These are phyloP conservation scores for Backusella circina DNA, from an alignment of 192 early-diverging fungal species.

Conservation along the genomic window DNA sequence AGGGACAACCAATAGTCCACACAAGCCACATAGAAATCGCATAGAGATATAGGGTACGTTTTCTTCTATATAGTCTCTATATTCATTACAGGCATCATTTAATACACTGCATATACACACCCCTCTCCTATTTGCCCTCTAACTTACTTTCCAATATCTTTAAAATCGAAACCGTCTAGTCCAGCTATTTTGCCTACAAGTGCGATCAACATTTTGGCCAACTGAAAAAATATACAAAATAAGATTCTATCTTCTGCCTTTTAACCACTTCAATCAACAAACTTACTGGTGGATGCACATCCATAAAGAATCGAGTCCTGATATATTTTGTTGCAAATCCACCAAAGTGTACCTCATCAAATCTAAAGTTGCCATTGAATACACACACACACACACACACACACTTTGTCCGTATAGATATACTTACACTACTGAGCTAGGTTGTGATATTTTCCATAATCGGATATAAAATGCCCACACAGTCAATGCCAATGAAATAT, in stretches of 20 bases:
- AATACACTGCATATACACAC: not conserved
- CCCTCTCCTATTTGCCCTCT: not conserved
- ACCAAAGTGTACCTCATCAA: slow-evolving; percentile 99
- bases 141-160: slow-evolving; percentile 78
- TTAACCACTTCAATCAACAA: slow-evolving; percentile 12
- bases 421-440: slow-evolving; percentile 40
- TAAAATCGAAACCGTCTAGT: slow-evolving; percentile 93
- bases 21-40: slow-evolving; percentile 71
- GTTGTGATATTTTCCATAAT: slow-evolving; percentile 38
- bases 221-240: not conserved
- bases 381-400: not conserved
- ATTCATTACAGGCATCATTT: not conserved
- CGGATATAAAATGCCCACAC: slow-evolving; percentile 33
- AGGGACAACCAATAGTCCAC: slow-evolving; percentile 79
- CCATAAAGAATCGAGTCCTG: slow-evolving; percentile 85
- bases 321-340: slow-evolving; percentile 90
- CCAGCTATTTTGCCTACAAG: slow-evolving; percentile 73
- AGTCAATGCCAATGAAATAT: slow-evolving; percentile 14
- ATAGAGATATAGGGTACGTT: slow-evolving; percentile 89
- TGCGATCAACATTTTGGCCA: slow-evolving; percentile 42
- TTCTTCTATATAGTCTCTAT: slow-evolving; percentile 81
- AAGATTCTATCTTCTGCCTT: not conserved
- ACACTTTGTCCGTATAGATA: not conserved
- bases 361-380: slow-evolving; percentile 42
- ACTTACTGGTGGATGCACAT: slow-evolving; percentile 93